These are phyloP conservation scores for Penicillium sp. DNA, from an alignment of 2,329 filamentous ascomycete species.

Conservation along the genomic window DNA sequence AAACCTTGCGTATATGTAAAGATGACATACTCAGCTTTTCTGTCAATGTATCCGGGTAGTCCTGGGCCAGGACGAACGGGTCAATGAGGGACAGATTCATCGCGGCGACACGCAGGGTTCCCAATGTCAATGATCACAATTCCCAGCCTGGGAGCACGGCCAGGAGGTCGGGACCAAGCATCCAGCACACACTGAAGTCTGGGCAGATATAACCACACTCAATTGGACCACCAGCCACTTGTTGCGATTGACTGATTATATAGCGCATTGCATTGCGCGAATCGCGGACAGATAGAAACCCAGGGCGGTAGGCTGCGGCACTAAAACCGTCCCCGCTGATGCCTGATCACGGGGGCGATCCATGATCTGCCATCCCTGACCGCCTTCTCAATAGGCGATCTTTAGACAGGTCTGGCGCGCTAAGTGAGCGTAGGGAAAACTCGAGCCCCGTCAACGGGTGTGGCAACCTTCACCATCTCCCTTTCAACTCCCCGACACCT, in stretches of 20 bases:
- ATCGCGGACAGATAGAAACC: constrained; percentile 1
- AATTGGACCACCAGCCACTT: neutral
- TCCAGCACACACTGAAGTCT: constrained; percentile 15
- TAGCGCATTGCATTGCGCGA: constrained; percentile 1
- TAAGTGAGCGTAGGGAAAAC: constrained; percentile 34
- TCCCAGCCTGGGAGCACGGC: constrained; percentile 27
- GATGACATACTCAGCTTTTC: constrained; percentile 67
- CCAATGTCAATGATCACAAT: constrained; percentile 2
- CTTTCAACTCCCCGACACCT: constrained; percentile 40
- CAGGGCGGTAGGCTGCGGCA: constrained; percentile 10
- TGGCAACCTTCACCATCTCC: constrained; percentile 41
- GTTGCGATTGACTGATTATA: neutral
- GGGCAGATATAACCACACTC: neutral
- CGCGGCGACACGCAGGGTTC: constrained; percentile 7
- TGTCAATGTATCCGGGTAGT: constrained; percentile 86
- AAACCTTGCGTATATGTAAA: neutral
- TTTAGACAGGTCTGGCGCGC: constrained; percentile 23
- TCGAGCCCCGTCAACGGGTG: constrained; percentile 37
- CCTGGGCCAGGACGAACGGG: constrained; percentile 67
- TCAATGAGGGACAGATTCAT: constrained; percentile 72
- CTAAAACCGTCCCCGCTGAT: constrained; percentile 3
- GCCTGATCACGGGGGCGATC: constrained; percentile 2
- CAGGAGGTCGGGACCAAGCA: constrained; percentile 24
- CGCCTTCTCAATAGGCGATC: constrained; percentile 8
- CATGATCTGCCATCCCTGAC: neutral